Evolutionary conservation across 164 flowering plant genomes (phyloP).

Genomic region (Tinospora cordifolia): DNA sequence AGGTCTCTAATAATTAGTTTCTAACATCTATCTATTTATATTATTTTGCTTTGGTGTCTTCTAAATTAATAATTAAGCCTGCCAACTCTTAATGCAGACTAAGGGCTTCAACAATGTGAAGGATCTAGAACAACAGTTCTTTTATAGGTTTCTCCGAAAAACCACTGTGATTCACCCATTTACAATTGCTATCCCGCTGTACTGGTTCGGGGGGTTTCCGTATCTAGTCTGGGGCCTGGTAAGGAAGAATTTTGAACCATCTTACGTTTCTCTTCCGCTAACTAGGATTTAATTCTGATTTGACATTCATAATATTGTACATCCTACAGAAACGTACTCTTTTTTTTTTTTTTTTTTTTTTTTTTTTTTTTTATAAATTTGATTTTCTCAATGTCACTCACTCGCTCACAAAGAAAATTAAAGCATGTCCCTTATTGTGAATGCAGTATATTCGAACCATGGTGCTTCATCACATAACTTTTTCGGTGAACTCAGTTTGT

Average conservation of each 20-base stretch:
- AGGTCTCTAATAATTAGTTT: conserved; percentile 21
- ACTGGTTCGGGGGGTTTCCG: conserved; percentile 1
- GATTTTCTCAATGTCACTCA: no score
- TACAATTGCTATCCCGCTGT: neutral
- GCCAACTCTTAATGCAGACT: neutral
- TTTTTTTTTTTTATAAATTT: no score
- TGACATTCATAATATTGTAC: no score
- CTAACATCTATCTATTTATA: no score
- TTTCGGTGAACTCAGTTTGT: conserved; percentile 79
- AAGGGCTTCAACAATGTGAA: neutral
- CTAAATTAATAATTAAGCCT: no score
- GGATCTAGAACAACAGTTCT: conserved; percentile 1
- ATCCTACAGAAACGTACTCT: no score
- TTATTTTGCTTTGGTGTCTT: no score
- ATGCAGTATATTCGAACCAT: conserved; percentile 62
- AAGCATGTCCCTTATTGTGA: neutral
- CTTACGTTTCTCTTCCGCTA: no score
- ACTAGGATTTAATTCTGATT: no score
- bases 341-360: no score
- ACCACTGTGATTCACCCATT: neutral
- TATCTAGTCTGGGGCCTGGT: conserved; percentile 10
- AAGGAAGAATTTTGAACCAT: neutral
- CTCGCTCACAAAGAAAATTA: no score
- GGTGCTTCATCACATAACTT: conserved; percentile 60
- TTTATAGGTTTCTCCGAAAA: neutral